Evolutionary conservation across 768 basidiomycete species (phyloP).

Genomic region (Phaeolepiota aurea): DNA sequence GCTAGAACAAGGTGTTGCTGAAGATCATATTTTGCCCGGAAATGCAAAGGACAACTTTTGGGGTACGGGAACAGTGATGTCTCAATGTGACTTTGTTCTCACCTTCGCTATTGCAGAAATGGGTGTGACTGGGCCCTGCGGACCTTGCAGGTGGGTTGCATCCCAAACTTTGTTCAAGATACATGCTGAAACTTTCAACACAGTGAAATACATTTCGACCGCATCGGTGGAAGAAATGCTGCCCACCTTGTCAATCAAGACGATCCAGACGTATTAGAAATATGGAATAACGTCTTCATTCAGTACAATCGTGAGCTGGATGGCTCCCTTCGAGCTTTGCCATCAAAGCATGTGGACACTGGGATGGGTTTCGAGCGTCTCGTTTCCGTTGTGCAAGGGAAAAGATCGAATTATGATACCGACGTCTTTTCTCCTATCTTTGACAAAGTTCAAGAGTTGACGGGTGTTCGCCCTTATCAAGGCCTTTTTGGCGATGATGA

Average conservation of each 20-base stretch:
- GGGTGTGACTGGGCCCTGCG: constrained; percentile 97
- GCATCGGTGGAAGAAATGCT: constrained; percentile 96
- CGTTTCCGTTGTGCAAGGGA: constrained; percentile 89
- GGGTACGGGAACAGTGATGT: constrained; percentile 47
- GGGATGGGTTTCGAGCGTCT: constrained; percentile 99
- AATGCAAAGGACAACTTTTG: constrained; percentile 98
- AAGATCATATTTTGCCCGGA: constrained; percentile 88
- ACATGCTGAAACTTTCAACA: not conserved
- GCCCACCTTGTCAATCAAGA: constrained; percentile 90
- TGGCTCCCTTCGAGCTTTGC: constrained; percentile 70
- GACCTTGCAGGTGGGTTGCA: constrained; percentile 73
- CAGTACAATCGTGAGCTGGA: constrained; percentile 96
- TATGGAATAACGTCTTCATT: constrained; percentile 99
- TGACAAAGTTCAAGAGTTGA: constrained; percentile 76
- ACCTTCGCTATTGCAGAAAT: constrained; percentile 58
- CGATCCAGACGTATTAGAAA: constrained; percentile 94
- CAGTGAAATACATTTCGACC: constrained; percentile 95
- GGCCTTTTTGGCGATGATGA: constrained; percentile 97
- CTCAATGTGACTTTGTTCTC: not conserved
- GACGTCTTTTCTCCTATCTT: constrained; percentile 93
- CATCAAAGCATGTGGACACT: constrained; percentile 94
- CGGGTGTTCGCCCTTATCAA: constrained; percentile 78
- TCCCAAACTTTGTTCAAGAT: constrained; percentile 1
- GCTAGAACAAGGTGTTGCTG: constrained; percentile 81
- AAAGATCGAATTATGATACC: constrained; percentile 94